Evolutionary conservation across 768 basidiomycete species (phyloP).

Genomic region (Boletus huronensis): DNA sequence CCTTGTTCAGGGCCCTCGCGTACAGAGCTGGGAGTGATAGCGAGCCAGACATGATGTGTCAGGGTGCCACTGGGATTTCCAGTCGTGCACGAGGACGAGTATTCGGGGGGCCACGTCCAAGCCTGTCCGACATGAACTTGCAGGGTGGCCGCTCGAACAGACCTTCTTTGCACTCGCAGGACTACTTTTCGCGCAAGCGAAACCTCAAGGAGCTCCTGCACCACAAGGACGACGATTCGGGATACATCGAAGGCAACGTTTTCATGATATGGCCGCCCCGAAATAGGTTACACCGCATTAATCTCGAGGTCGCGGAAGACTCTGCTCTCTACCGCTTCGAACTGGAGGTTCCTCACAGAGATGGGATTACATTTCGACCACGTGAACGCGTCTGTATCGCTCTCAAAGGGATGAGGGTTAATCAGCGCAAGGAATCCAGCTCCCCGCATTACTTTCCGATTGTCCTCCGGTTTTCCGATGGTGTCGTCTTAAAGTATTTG

Average conservation of each 20-base stretch:
- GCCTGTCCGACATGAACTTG: not conserved
- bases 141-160: not conserved
- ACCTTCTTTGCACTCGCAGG: not conserved
- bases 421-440: slow-evolving; percentile 26
- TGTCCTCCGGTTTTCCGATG: slow-evolving; percentile 40
- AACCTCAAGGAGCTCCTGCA: slow-evolving; percentile 33
- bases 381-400: slow-evolving; percentile 45
- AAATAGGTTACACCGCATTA: slow-evolving; percentile 28
- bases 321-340: slow-evolving; percentile 33
- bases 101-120: slow-evolving; percentile 4
- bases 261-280: slow-evolving; percentile 45
- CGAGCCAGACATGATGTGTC: slow-evolving; percentile 15
- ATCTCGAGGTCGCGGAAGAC: slow-evolving; percentile 24
- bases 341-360: slow-evolving; percentile 34
- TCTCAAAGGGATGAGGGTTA: slow-evolving; percentile 42
- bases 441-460: slow-evolving; percentile 37
- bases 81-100: not conserved
- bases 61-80: slow-evolving; percentile 5
- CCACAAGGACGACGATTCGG: slow-evolving; percentile 29
- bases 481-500: slow-evolving; percentile 40
- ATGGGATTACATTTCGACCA: slow-evolving; percentile 38
- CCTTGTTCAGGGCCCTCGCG: slow-evolving; percentile 36
- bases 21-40: slow-evolving; percentile 39
- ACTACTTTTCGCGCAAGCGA: slow-evolving; percentile 28
- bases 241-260: slow-evolving; percentile 41